Percentiles rank a stretch among this genome's conserved stretches.
These are phyloP conservation scores for Lichtheimia ramosa DNA, from an alignment of 371 early-diverging fungal species.

Conservation along the genomic window DNA sequence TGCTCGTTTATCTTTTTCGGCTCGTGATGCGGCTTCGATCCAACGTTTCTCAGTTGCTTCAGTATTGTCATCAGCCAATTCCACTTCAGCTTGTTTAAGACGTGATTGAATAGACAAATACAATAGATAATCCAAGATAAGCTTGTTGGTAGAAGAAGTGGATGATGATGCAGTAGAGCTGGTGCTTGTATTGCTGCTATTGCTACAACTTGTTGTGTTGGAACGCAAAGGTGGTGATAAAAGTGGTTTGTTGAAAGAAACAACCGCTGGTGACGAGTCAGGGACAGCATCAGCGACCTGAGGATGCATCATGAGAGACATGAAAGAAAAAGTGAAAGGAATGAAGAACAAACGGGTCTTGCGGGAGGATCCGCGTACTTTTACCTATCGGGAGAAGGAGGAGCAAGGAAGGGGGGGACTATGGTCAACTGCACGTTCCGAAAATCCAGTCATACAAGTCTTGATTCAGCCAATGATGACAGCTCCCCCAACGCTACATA, in stretches of 20 bases:
- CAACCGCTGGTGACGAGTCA: neutral
- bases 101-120: conserved; percentile 63
- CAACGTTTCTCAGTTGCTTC: conserved; percentile 37
- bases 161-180: conserved; percentile 7
- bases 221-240: neutral
- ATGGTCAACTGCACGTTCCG: no score
- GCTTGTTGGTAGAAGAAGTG: conserved; percentile 57
- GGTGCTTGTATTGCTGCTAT: neutral
- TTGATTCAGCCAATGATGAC: no score
- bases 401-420: no score
- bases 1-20: conserved; percentile 53
- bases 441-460: no score
- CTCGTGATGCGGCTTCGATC: conserved; percentile 41
- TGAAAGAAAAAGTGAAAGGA: neutral
- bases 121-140: conserved; percentile 62
- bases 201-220: neutral
- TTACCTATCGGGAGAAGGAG: no score
- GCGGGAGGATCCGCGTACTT: no score
- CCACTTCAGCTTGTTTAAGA: conserved; percentile 52
- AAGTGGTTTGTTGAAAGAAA: neutral
- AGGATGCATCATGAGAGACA: neutral
- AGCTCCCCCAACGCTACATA: no score
- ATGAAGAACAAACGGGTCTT: no score
- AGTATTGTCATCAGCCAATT: conserved; percentile 34
- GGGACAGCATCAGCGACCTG: neutral